Evolutionary conservation across 192 early-diverging fungal species (phyloP), one percentile per base, ranked within the genome.

Genomic region (Linnemannia hyalina): DNA sequence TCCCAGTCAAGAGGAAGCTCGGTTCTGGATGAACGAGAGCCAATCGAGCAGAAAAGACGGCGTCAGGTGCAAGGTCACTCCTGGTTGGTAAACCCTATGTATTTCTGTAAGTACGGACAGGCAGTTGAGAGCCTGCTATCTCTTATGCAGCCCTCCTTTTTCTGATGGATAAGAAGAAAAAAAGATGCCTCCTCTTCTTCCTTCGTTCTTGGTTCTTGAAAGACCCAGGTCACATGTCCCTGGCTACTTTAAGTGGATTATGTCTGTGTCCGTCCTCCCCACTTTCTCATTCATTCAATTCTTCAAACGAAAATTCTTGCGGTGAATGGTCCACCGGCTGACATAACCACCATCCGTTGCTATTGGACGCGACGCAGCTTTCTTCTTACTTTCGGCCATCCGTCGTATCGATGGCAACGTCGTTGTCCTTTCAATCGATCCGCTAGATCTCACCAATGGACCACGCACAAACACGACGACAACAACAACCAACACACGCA

Each of bases 21-120:
- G 26, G 60, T 63, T 63, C 60, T 65, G 60, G 60, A 65, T 65
- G 60, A 65, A 65, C 60, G 60, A 65, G 60, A 32, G 60, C 60
- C 60, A 65, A 65, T 65, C 60, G 60, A 65, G 60, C 60, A 65
- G 60, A 32, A 65, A 65, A 32, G 60, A 65, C 29, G 60, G 60
- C 60, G 60, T 65, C 60, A 65, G 60, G 60, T 65, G 60, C 60
- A 65, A 32, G 60, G 60, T 65, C 29, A 65, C 60, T 29, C 29
- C 60, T 65, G 60, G 60, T 65, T 65, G 60, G 60, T 65, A 2
- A 65, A 65, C 60, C 60, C 60, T 65, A 65, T 65, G 60, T 40
- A 40, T 40, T 6, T 40, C 3, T 40, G 38, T 40, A 40, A 5
- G 38, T 11, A 65, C 7, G 10, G 60, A 29, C 49, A 57, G 55